Evolutionary conservation across 139 green algal species (phyloP).

Genomic region (Chlorella sp.): DNA sequence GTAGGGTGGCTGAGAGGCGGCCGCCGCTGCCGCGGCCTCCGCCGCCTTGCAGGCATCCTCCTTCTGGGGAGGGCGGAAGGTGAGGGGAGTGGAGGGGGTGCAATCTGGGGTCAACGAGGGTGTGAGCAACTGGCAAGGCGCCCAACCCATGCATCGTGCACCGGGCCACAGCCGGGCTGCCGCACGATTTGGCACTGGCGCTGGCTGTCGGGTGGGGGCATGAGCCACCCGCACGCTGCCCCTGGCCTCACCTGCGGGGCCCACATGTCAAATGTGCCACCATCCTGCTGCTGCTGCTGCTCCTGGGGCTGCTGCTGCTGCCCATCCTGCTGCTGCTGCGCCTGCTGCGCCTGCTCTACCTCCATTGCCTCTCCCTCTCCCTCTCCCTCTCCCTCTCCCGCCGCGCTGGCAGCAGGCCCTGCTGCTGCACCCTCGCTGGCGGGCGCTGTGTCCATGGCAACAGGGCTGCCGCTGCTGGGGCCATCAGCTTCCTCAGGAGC

Average conservation of each 20-base stretch:
- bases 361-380: slow-evolving; percentile 1
- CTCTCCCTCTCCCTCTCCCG: background rate
- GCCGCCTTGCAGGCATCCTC: background rate
- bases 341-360: background rate
- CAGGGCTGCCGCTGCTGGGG: background rate
- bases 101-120: too few relatives aligned
- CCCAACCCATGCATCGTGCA: background rate
- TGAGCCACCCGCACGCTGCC: too few relatives aligned
- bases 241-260: slow-evolving; percentile 16
- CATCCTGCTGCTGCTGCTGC: background rate
- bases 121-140: too few relatives aligned
- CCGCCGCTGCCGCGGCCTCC: background rate
- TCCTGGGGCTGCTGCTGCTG: background rate
- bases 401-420: background rate
- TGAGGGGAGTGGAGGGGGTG: background rate
- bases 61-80: background rate
- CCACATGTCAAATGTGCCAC: slow-evolving; percentile 32
- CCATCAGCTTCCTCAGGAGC: background rate
- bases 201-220: too few relatives aligned
- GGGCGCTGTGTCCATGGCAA: background rate
- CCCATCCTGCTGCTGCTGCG: background rate
- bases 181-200: too few relatives aligned
- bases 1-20: slow-evolving; percentile 3
- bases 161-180: too few relatives aligned
- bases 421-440: background rate